Conservation (phyloP, 2,329 filamentous ascomycete species). For the Diaporthe caulivora region DNA sequence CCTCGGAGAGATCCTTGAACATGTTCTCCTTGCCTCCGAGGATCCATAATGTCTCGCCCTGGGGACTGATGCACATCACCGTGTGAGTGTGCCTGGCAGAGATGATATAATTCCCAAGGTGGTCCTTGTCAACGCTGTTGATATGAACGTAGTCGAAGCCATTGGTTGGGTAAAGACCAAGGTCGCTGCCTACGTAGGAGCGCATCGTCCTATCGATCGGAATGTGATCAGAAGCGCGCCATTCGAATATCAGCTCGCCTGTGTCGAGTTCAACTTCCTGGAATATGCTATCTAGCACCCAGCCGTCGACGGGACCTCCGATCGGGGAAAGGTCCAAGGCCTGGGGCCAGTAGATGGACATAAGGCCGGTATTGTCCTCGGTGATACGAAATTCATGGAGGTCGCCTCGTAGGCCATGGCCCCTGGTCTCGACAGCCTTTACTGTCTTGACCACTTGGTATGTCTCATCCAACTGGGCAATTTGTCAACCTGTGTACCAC, state of each 20-base stretch:
- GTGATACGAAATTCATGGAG: constrained; percentile 60
- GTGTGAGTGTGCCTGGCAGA: constrained; percentile 50
- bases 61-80: constrained; percentile 47
- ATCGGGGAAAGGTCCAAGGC: constrained; percentile 47
- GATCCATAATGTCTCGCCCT: constrained; percentile 51
- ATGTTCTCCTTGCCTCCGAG: constrained; percentile 52
- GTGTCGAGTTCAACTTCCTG: constrained; percentile 54
- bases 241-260: constrained; percentile 52
- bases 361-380: constrained; percentile 53
- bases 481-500: neutral
- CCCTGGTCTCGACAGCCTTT: constrained; percentile 44
- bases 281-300: constrained; percentile 53
- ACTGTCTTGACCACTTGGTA: constrained; percentile 41
- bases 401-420: constrained; percentile 49
- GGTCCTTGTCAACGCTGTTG: constrained; percentile 51
- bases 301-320: constrained; percentile 48
- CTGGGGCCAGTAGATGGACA: constrained; percentile 55
- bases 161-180: constrained; percentile 46
- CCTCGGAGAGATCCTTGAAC: constrained; percentile 51
- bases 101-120: constrained; percentile 52
- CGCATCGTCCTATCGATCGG: constrained; percentile 45
- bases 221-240: constrained; percentile 51
- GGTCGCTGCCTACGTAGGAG: constrained; percentile 45
- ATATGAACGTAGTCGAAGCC: constrained; percentile 55
- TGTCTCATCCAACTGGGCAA: constrained; percentile 32